Evolutionary conservation across 2,329 filamentous ascomycete species (phyloP), one percentile per base, ranked within the genome.

Genomic region (Talaromyces sp.): DNA sequence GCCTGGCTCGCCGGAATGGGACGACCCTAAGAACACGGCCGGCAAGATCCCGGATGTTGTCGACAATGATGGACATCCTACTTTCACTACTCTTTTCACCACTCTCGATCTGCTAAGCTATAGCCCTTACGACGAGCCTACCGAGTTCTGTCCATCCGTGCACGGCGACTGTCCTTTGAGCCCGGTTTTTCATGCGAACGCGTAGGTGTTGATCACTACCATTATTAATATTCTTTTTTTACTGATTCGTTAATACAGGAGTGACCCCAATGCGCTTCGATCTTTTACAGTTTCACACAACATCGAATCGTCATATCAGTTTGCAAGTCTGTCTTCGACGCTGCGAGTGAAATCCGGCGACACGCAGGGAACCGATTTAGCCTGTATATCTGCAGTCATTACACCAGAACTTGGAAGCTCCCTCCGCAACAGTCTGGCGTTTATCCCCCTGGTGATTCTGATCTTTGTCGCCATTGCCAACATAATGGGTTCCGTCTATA

Each of bases 391-490:
- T 31, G 85, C 91, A n/a, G 86, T 85, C 61, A 83, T 97, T 61
- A 97, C 94, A 0, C 95, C 95, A 0, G 89, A 90, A 68, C 81
- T 99, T 4, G 92, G 93, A 5, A 72, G 76, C 9, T 78, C 76
- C n/a, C 78, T 96, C 40, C 82, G 84, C n/a, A 85, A 84, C 75
- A 81, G 91, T 51, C 75, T 96, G 55, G 86, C 83, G 60, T 95
- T 90, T 72, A 76, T 96, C 4, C 94, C 95, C 1, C 82, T 94
- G 28, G 81, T 89, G 3, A 85, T 97, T 28, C 82, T 99, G 34
- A 78, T 94, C 2, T 81, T 94, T 47, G 91, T 96, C 53, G 95
- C 87, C 1, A 76, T 92, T 62, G 92, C 93, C 14, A 96, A 94
- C 6, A 81, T 93, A 40, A 87, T 92, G 66, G 92, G 95, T 2